Conservation (phyloP, 306 rosid species). For the Cucumis melo region DNA sequence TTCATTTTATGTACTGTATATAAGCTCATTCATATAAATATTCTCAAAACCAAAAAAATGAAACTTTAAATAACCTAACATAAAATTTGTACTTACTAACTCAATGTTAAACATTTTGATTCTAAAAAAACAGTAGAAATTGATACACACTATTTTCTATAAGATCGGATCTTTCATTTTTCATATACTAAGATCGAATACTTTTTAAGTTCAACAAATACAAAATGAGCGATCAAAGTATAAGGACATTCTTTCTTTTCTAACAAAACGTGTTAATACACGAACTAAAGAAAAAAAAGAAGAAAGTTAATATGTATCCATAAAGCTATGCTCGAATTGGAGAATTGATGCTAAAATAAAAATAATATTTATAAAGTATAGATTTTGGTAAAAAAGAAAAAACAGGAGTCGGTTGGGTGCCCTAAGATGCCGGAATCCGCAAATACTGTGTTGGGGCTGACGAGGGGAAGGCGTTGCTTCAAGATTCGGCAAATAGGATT, state of each 20-base stretch:
- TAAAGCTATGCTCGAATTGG: background rate
- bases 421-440: background rate
- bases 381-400: background rate
- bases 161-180: background rate
- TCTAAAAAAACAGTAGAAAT: too few species aligned
- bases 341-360: background rate
- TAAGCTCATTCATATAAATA: too few species aligned
- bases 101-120: too few species aligned
- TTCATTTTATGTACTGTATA: too few species aligned
- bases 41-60: too few species aligned
- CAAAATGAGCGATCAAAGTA: background rate
- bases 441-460: background rate
- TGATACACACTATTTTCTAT: too few species aligned
- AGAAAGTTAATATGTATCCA: background rate
- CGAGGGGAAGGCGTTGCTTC: background rate
- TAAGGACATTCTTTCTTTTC: too few species aligned
- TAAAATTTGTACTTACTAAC: too few species aligned
- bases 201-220: background rate
- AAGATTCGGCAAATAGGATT: background rate
- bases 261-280: background rate
- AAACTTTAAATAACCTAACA: too few species aligned
- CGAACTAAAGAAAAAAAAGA: too few species aligned
- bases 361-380: background rate
- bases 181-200: background rate
- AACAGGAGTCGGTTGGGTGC: background rate